These are phyloP conservation scores for Ophiocordyceps camponoti-leonardi DNA, from an alignment of 2,329 filamentous ascomycete species.

Conservation along the genomic window DNA sequence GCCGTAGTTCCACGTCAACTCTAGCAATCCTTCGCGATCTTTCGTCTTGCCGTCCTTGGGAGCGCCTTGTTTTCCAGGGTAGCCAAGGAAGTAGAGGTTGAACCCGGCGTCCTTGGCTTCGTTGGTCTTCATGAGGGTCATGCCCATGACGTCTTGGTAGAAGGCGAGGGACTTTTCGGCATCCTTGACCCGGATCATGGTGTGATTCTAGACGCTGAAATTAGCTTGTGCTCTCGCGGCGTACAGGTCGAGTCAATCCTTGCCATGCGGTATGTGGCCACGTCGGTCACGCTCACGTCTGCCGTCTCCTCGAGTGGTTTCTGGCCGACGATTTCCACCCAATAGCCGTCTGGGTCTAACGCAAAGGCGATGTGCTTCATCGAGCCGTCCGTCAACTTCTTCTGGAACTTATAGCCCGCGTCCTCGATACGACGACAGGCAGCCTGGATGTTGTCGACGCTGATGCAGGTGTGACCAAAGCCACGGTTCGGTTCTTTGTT, in stretches of 20 bases:
- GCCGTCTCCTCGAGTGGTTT: constrained; percentile 57
- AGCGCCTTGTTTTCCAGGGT: constrained; percentile 39
- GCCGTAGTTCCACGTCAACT: constrained; percentile 72
- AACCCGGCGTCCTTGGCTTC: constrained; percentile 59
- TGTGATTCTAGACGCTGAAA: constrained; percentile 51
- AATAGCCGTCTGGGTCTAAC: constrained; percentile 75
- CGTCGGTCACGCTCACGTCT: constrained; percentile 53
- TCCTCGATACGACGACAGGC: constrained; percentile 82
- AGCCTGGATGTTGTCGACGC: constrained; percentile 69
- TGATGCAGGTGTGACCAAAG: constrained; percentile 76
- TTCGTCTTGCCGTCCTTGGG: constrained; percentile 37
- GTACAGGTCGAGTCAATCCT: constrained; percentile 3
- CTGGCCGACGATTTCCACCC: constrained; percentile 69
- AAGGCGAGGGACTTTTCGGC: constrained; percentile 57
- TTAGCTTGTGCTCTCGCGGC: background rate
- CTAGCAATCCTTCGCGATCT: constrained; percentile 66
- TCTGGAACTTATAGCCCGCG: constrained; percentile 86
- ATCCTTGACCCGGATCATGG: constrained; percentile 89
- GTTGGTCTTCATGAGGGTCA: constrained; percentile 58
- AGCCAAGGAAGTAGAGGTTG: constrained; percentile 87
- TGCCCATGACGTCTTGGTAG: constrained; percentile 77
- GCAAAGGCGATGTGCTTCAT: constrained; percentile 84
- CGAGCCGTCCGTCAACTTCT: constrained; percentile 75
- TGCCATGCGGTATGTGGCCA: constrained; percentile 56
- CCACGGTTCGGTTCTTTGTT: constrained; percentile 77